Conservation (phyloP, 1,284 basidiomycete genomes). For the Takashimella koratensis region DNA sequence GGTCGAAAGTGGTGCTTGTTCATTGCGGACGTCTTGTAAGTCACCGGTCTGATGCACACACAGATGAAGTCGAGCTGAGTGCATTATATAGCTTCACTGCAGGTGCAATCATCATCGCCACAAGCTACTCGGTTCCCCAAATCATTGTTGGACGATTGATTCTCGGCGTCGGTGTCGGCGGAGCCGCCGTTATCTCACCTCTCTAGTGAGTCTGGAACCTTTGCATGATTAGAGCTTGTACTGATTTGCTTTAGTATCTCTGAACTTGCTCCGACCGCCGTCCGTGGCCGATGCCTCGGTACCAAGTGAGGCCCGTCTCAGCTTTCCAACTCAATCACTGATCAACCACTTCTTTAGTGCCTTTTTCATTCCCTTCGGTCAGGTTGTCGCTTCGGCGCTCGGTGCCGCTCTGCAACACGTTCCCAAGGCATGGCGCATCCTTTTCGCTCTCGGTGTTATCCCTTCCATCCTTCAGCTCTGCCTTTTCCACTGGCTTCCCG, state of each 20-base stretch:
- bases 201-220: no score
- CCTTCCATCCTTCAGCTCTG: constrained; percentile 38
- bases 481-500: constrained; percentile 40
- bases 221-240: no score
- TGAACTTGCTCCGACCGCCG: constrained; percentile 39
- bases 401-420: constrained; percentile 43
- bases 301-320: no score
- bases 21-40: constrained; percentile 10
- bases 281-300: constrained; percentile 30
- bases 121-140: constrained; percentile 29
- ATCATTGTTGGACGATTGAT: constrained; percentile 40
- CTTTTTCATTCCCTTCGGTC: constrained; percentile 43
- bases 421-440: constrained; percentile 21
- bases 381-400: constrained; percentile 45
- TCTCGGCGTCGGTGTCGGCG: constrained; percentile 44
- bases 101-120: constrained; percentile 41
- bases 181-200: constrained; percentile 19
- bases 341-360: no score
- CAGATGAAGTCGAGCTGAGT: no score
- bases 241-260: no score
- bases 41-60: background rate
- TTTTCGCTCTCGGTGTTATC: constrained; percentile 46
- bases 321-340: no score
- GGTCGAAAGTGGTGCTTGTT: constrained; percentile 5
- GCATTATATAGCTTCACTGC: constrained; percentile 17